A percentile compares a stretch with the other conserved stretches of the same genome.
phyloP scores from a whole-genome alignment of 164 flowering plant genomes.

The Houttuynia cordata region DNA sequence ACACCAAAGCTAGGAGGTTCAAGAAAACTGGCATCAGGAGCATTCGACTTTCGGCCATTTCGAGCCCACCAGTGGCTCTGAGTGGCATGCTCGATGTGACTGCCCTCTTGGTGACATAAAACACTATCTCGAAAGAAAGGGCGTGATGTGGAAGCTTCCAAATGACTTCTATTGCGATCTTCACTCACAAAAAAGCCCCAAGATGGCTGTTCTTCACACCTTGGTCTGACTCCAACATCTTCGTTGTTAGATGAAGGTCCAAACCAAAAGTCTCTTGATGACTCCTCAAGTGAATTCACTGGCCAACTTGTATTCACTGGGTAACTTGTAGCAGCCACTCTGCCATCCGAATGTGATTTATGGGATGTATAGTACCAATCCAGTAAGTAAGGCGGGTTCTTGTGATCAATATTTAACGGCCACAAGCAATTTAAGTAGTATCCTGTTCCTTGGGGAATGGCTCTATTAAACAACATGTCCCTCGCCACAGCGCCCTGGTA shows the following conservation, averaged over 20 bases:
- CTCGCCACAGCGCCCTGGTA: conserved; percentile 22
- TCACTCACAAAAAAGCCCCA: conserved; percentile 29
- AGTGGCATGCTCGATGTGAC: conserved; percentile 7
- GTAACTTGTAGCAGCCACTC: conserved; percentile 4
- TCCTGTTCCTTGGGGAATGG: conserved; percentile 14
- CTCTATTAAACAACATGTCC: conserved; percentile 20
- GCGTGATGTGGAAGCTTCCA: conserved; percentile 66
- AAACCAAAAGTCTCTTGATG: conserved; percentile 22
- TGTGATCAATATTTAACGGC: conserved; percentile 47
- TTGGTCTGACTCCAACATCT: not conserved
- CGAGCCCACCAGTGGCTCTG: conserved; percentile 87
- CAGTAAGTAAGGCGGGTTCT: conserved; percentile 60
- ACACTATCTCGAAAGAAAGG: conserved; percentile 49
- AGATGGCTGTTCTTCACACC: conserved; percentile 22
- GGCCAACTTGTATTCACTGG: conserved; percentile 17
- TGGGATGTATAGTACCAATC: conserved; percentile 77
- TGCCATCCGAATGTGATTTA: conserved; percentile 8
- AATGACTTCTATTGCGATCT: conserved; percentile 33
- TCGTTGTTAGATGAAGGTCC: conserved; percentile 8
- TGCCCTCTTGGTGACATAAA: conserved; percentile 26
- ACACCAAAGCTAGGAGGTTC: conserved; percentile 31
- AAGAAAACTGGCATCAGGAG: conserved; percentile 50
- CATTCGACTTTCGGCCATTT: conserved; percentile 15
- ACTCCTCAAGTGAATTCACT: conserved; percentile 20
- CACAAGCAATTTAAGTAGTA: conserved; percentile 40